Conservation (phyloP, 2,329 filamentous ascomycete genomes). For the Sporothrix humicola region DNA sequence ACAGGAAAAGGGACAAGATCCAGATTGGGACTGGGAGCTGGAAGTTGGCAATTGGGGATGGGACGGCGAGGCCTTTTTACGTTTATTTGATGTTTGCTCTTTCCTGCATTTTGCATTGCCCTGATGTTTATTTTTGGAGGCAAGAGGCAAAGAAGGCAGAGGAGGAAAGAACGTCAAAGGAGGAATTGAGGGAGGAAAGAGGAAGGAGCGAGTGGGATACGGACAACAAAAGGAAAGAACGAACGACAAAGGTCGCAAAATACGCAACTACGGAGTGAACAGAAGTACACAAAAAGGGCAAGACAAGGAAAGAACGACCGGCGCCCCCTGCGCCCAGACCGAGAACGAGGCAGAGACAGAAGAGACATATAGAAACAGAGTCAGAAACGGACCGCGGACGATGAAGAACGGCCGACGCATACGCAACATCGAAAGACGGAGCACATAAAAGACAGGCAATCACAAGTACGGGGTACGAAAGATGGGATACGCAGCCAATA, state of each 20-base stretch:
- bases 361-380: background rate
- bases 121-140: conserved; percentile 17
- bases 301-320: background rate
- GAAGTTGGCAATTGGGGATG: no score
- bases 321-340: background rate
- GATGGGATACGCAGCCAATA: background rate
- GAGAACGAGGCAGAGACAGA: background rate
- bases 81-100: background rate
- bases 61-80: background rate
- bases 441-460: background rate
- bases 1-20: background rate
- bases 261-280: no score
- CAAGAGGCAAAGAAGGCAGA: conserved; percentile 8
- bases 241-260: no score
- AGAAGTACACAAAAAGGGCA: no score
- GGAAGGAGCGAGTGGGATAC: no score
- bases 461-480: background rate
- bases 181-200: no score
- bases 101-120: background rate
- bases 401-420: background rate
- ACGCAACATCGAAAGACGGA: background rate
- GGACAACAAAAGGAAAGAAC: no score
- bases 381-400: background rate
- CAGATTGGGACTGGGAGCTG: background rate
- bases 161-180: background rate